Conservation (phyloP, 169 alveolate genomes). For the Plasmodium sp. region DNA sequence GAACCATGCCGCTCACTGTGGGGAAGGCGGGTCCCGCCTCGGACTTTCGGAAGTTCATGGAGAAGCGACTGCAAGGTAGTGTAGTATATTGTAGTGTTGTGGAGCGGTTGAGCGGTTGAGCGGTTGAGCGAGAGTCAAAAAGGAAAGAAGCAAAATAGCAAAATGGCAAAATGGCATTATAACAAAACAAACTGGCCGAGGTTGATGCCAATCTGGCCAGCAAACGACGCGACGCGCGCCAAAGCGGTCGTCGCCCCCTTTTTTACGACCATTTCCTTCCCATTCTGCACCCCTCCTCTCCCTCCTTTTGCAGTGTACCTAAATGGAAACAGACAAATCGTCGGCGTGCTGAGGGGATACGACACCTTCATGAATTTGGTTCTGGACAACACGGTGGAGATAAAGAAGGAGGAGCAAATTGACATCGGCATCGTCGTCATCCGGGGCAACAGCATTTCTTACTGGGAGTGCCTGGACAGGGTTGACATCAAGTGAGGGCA, state of each 20-base stretch:
- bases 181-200: neutral
- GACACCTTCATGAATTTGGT: conserved; percentile 99
- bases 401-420: conserved; percentile 87
- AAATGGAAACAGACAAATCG: conserved; percentile 93
- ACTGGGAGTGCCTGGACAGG: conserved; percentile 99
- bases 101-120: neutral
- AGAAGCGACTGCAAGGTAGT: conserved; percentile 91
- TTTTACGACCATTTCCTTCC: neutral
- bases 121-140: neutral
- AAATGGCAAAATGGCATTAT: neutral
- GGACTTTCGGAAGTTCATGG: conserved; percentile 92
- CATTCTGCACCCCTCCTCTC: neutral
- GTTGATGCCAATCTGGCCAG: neutral
- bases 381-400: conserved; percentile 96
- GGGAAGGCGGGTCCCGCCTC: conserved; percentile 92
- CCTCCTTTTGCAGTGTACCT: conserved; percentile 83
- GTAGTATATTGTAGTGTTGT: conserved; percentile 73
- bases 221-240: neutral
- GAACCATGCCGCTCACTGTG: conserved; percentile 77
- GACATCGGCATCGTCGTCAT: conserved; percentile 97
- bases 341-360: conserved; percentile 98
- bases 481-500: conserved; percentile 83
- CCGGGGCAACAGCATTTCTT: conserved; percentile 97
- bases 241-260: neutral
- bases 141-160: neutral